Evolutionary conservation across 495 filamentous ascomycete species (phyloP).

Genomic region (Neurospora pannonica): DNA sequence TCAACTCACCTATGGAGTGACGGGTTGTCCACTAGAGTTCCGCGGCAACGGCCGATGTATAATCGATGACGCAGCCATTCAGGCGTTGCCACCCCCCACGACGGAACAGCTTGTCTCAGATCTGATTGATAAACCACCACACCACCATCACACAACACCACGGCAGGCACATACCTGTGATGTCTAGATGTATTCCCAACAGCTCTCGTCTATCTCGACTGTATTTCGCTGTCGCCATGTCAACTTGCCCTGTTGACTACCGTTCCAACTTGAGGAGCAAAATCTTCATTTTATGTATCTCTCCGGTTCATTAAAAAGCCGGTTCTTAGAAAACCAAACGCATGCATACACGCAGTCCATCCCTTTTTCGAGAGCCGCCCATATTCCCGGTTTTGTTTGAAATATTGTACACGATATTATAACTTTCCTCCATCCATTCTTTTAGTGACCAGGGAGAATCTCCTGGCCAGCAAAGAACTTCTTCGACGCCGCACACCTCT

Average conservation of each 20-base stretch:
- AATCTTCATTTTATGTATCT: background rate
- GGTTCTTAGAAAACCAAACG: background rate
- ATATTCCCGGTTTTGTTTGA: background rate
- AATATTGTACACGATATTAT: background rate
- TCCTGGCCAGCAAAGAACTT: constrained; percentile 70
- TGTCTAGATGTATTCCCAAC: background rate
- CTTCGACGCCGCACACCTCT: constrained; percentile 82
- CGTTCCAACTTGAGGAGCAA: background rate
- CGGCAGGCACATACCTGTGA: background rate
- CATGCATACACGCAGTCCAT: background rate
- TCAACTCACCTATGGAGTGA: background rate
- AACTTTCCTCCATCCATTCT: background rate
- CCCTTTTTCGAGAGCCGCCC: background rate
- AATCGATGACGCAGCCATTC: constrained; percentile 3
- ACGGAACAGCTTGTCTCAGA: background rate
- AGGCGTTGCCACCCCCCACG: background rate
- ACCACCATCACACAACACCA: background rate
- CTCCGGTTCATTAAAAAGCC: background rate
- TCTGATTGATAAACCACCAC: background rate
- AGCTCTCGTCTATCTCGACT: background rate
- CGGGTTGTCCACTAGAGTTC: background rate
- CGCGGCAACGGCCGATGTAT: background rate
- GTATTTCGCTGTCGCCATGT: background rate
- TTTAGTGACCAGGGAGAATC: constrained; percentile 1
- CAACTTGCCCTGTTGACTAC: background rate